Evolutionary conservation across 2,329 filamentous ascomycete species (phyloP).

Genomic region (Aspergillus pseudoterreus): DNA sequence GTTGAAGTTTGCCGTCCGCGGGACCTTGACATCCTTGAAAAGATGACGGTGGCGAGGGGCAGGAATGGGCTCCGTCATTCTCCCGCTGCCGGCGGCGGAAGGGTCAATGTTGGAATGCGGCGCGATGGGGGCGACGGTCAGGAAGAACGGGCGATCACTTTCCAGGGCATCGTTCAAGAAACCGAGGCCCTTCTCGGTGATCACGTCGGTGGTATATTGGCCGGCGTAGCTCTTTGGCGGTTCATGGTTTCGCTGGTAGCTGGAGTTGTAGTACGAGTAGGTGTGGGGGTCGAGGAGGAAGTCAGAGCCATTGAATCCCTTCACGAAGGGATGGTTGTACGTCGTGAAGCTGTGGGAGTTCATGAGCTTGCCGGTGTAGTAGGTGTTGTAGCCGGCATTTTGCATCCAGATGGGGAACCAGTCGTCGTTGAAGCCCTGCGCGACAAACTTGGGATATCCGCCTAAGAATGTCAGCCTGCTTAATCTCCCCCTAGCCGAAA

Average conservation of each 20-base stretch:
- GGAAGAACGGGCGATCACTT: slow-evolving; percentile 60
- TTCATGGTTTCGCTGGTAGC: slow-evolving; percentile 59
- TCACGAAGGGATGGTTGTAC: slow-evolving; percentile 40
- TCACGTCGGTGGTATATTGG: slow-evolving; percentile 56
- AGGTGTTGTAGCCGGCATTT: slow-evolving; percentile 50
- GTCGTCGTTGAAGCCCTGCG: slow-evolving; percentile 48
- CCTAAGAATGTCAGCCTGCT: slow-evolving; percentile 14
- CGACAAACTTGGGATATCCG: slow-evolving; percentile 50
- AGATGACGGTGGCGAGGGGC: slow-evolving; percentile 60
- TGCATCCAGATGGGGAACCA: slow-evolving; percentile 54
- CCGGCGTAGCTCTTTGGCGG: slow-evolving; percentile 54
- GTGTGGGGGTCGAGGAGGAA: slow-evolving; percentile 50
- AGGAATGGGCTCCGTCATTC: slow-evolving; percentile 53
- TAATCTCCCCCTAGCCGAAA: neutral
- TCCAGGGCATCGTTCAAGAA: slow-evolving; percentile 60
- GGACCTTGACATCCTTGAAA: slow-evolving; percentile 58
- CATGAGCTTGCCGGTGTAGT: slow-evolving; percentile 56
- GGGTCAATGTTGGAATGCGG: slow-evolving; percentile 60
- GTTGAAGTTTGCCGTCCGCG: slow-evolving; percentile 64
- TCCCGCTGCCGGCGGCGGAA: slow-evolving; percentile 17
- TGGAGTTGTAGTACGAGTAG: slow-evolving; percentile 65
- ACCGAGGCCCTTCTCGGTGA: slow-evolving; percentile 56
- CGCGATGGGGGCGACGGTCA: slow-evolving; percentile 62
- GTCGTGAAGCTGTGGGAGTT: slow-evolving; percentile 50
- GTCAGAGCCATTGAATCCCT: slow-evolving; percentile 40